phyloP scores from a whole-genome alignment of 352 stramenopile species.

The Pseudoperonospora humuli region DNA sequence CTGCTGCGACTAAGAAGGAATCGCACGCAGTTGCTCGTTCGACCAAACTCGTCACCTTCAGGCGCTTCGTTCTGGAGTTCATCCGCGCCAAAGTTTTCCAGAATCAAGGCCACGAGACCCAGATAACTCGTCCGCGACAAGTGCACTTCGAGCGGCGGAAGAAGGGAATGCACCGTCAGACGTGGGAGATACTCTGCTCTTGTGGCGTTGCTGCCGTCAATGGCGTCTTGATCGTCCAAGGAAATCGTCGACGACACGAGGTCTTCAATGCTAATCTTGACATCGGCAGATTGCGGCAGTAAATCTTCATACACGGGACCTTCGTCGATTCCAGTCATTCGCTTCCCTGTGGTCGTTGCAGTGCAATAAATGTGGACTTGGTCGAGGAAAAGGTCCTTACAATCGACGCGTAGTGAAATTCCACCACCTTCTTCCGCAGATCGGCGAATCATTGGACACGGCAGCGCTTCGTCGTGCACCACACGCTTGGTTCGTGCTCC shows the following conservation, averaged over 20 bases:
- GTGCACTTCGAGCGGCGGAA: slow-evolving; percentile 23
- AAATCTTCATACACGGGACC: slow-evolving; percentile 26
- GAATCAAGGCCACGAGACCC: slow-evolving; percentile 48
- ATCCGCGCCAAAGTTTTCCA: slow-evolving; percentile 71
- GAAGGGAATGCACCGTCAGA: slow-evolving; percentile 47
- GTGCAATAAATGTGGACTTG: slow-evolving; percentile 48
- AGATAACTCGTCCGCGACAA: slow-evolving; percentile 47
- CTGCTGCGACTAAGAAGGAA: slow-evolving; percentile 6
- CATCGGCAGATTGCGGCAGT: slow-evolving; percentile 32
- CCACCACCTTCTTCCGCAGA: slow-evolving; percentile 9
- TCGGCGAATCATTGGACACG: slow-evolving; percentile 7
- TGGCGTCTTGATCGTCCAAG: slow-evolving; percentile 21
- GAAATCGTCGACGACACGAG: slow-evolving; percentile 42
- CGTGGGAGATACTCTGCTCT: slow-evolving; percentile 37
- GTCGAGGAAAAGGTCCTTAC: slow-evolving; percentile 37
- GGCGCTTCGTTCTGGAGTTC: slow-evolving; percentile 27
- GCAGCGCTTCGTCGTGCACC: slow-evolving; percentile 18
- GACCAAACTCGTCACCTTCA: not conserved
- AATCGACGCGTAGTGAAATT: slow-evolving; percentile 25
- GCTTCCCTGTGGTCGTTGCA: slow-evolving; percentile 8
- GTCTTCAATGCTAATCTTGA: slow-evolving; percentile 65
- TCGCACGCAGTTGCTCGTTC: slow-evolving; percentile 1
- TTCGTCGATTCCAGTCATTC: not conserved
- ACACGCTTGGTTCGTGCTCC: slow-evolving; percentile 27
- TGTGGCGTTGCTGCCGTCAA: slow-evolving; percentile 3